A percentile compares a stretch with the other conserved stretches of the same genome.
Evolutionary conservation across 2,329 filamentous ascomycete species (phyloP).

Genomic region (Dendryphion nanum): DNA sequence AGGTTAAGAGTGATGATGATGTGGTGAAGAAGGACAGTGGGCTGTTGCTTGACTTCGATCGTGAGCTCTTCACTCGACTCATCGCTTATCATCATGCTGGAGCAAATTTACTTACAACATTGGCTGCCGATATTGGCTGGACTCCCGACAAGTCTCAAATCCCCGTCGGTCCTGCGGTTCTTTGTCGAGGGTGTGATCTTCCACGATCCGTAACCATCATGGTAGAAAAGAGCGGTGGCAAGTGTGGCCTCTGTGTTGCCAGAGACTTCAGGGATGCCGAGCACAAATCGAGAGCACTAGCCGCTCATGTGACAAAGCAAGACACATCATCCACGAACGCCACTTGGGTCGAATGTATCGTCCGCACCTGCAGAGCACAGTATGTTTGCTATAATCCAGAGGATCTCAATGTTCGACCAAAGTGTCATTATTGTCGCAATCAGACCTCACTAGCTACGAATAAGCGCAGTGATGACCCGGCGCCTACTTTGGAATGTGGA

Average conservation of each 20-base stretch:
- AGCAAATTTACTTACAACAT: constrained; percentile 47
- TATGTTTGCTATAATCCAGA: constrained; percentile 51
- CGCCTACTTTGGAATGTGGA: constrained; percentile 48
- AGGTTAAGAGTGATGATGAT: constrained; percentile 4
- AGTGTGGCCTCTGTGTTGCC: constrained; percentile 45
- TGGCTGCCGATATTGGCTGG: constrained; percentile 48
- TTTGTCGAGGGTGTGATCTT: constrained; percentile 44
- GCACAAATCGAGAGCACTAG: constrained; percentile 18
- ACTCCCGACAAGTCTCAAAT: constrained; percentile 45
- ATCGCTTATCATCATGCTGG: constrained; percentile 49
- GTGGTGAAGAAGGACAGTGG: constrained; percentile 7
- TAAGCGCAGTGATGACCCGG: constrained; percentile 10
- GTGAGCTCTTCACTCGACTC: constrained; percentile 45
- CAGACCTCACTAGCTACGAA: constrained; percentile 4
- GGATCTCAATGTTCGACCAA: constrained; percentile 45
- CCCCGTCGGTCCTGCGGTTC: constrained; percentile 44
- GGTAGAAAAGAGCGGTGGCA: constrained; percentile 27
- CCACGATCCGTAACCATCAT: constrained; percentile 54
- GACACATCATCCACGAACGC: constrained; percentile 33
- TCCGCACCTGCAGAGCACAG: constrained; percentile 46
- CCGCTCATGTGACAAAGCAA: constrained; percentile 27
- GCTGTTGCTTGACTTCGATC: constrained; percentile 40
- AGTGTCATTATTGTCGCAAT: constrained; percentile 52
- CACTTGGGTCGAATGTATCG: constrained; percentile 51
- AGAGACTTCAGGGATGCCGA: constrained; percentile 12